Conservation (phyloP, 2,329 filamentous ascomycete species). For the Karstenula rhodostoma region DNA sequence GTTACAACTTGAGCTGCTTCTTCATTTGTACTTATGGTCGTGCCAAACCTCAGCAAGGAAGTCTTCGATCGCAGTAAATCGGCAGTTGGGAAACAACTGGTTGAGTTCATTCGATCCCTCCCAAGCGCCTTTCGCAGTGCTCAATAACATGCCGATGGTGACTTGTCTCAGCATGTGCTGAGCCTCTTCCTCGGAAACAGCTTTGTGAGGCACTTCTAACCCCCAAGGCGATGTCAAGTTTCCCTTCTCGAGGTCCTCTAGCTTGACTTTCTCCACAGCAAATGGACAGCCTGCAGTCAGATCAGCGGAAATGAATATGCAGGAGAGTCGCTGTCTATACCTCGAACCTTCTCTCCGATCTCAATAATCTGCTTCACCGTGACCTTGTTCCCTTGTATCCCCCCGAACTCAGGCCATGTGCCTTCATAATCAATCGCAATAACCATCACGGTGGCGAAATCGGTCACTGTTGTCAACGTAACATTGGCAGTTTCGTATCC, state of each 20-base stretch:
- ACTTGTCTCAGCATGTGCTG: slow-evolving; percentile 44
- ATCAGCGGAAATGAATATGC: not conserved
- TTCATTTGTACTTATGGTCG: slow-evolving; percentile 25
- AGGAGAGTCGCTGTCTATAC: not conserved
- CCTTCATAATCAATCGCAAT: slow-evolving; percentile 21
- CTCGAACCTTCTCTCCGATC: slow-evolving; percentile 20
- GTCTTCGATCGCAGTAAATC: slow-evolving; percentile 49
- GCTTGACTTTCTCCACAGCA: slow-evolving; percentile 52
- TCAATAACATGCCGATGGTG: slow-evolving; percentile 50
- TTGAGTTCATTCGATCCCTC: slow-evolving; percentile 54
- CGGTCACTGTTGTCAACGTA: slow-evolving; percentile 22
- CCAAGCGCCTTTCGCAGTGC: slow-evolving; percentile 50
- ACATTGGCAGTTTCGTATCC: slow-evolving; percentile 42
- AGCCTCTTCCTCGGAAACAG: slow-evolving; percentile 44
- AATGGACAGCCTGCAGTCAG: slow-evolving; percentile 34
- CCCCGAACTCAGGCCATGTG: slow-evolving; percentile 23
- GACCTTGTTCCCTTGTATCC: slow-evolving; percentile 19
- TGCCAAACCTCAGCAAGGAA: slow-evolving; percentile 50
- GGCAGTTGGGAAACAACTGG: slow-evolving; percentile 50
- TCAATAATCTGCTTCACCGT: slow-evolving; percentile 16
- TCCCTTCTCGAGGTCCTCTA: slow-evolving; percentile 58
- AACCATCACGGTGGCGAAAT: slow-evolving; percentile 19
- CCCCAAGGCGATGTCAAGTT: slow-evolving; percentile 49
- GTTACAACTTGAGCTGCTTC: no score
- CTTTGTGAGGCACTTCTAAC: slow-evolving; percentile 31